These are phyloP conservation scores for Hansenula anomala DNA, from an alignment of 1,139 yeast species.

Conservation along the genomic window DNA sequence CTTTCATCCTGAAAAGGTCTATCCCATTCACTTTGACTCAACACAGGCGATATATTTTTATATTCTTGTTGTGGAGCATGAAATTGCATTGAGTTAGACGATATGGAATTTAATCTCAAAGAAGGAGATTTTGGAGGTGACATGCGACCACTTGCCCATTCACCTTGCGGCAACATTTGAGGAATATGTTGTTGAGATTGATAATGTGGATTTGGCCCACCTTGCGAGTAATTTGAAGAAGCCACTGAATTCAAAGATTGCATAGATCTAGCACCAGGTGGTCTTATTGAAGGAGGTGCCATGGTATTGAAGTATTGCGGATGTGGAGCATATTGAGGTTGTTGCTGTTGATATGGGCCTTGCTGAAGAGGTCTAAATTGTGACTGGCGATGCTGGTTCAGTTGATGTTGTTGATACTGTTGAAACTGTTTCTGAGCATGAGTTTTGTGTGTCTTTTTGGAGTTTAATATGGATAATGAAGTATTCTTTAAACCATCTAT, in stretches of 20 bases:
- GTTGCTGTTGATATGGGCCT: slow-evolving; percentile 1
- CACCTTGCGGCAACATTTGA: slow-evolving; percentile 1
- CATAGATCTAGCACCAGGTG: not conserved
- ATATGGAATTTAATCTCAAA: not conserved
- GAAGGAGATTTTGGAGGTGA: not conserved
- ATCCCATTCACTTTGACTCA: slow-evolving; percentile 10
- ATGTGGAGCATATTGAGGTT: slow-evolving; percentile 1
- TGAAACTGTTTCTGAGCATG: slow-evolving; percentile 20
- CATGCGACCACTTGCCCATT: not conserved
- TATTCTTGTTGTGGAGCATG: not conserved
- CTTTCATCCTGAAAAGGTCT: slow-evolving; percentile 3
- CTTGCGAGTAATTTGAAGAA: not conserved
- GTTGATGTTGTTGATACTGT: slow-evolving; percentile 10
- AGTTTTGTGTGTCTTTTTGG: slow-evolving; percentile 18
- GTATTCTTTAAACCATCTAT: slow-evolving; percentile 16
- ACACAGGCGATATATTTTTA: slow-evolving; percentile 5
- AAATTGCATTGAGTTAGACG: not conserved
- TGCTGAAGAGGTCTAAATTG: not conserved
- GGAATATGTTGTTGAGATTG: not conserved
- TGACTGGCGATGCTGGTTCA: slow-evolving; percentile 5
- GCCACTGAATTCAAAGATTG: not conserved
- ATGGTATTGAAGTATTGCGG: slow-evolving; percentile 3
- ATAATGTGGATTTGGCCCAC: too few species aligned
- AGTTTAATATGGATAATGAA: slow-evolving; percentile 17
- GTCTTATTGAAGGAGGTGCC: slow-evolving; percentile 7